Conservation (phyloP, 169 alveolate genomes). For the Eimeria brunetti region DNA sequence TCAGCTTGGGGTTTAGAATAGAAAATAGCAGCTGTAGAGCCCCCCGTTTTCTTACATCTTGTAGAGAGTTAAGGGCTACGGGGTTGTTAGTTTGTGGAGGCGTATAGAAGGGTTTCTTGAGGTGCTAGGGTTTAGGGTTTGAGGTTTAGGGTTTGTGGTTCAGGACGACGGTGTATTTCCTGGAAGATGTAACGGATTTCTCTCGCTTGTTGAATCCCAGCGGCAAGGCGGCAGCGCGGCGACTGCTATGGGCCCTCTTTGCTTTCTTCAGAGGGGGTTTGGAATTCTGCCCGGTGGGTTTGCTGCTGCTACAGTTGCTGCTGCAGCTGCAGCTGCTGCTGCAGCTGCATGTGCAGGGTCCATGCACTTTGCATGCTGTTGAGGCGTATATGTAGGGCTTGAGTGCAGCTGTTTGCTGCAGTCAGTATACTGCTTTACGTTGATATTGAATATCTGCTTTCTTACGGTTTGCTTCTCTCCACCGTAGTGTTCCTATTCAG, state of each 20-base stretch:
- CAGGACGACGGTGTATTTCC: constrained; percentile 68
- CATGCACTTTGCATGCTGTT: not conserved
- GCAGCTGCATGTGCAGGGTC: constrained; percentile 3
- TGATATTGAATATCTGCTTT: not conserved
- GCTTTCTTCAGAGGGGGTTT: constrained; percentile 46
- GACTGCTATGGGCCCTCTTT: constrained; percentile 72
- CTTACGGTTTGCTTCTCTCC: not conserved
- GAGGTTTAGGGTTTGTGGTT: constrained; percentile 1
- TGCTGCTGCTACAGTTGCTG: not conserved
- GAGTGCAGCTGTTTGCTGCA: too few species aligned
- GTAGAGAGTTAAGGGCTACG: not conserved
- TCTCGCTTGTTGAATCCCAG: constrained; percentile 40
- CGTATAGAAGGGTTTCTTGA: not conserved
- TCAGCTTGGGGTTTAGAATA: not conserved
- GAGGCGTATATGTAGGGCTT: too few species aligned
- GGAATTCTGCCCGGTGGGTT: constrained; percentile 79
- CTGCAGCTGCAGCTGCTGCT: too few species aligned
- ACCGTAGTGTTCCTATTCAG: too few species aligned
- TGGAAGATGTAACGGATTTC: constrained; percentile 75
- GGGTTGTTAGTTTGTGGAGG: not conserved
- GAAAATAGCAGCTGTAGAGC: not conserved
- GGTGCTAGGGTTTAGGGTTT: not conserved
- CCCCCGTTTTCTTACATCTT: not conserved
- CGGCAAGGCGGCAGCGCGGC: constrained; percentile 72
- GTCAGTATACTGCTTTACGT: not conserved